Evolutionary conservation across 2,329 filamentous ascomycete genomes (phyloP).

Genomic region (Ascochyta viciae-villosae): DNA sequence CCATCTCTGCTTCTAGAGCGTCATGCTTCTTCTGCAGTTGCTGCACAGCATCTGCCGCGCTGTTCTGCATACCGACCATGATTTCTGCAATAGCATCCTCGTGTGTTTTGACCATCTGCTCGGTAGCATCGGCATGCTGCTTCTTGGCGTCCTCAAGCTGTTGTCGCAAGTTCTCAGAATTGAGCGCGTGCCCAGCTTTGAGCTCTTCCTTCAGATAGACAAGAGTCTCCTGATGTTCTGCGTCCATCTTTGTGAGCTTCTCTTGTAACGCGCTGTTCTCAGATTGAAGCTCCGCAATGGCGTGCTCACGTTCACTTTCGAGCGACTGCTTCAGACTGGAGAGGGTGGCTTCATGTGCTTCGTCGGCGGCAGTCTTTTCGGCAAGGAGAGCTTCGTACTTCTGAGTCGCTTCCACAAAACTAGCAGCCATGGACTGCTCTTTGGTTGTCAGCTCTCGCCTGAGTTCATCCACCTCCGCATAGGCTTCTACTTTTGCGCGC

Average conservation of each 20-base stretch:
- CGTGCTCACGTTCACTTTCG: conserved; percentile 35
- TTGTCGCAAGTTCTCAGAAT: conserved; percentile 31
- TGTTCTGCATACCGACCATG: conserved; percentile 45
- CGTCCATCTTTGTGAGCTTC: conserved; percentile 32
- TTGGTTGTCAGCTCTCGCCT: conserved; percentile 15
- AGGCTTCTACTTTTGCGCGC: conserved; percentile 11
- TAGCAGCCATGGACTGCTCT: conserved; percentile 7
- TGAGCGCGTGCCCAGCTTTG: conserved; percentile 38
- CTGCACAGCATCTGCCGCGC: conserved; percentile 41
- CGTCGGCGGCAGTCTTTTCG: conserved; percentile 32
- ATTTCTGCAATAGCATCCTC: conserved; percentile 47
- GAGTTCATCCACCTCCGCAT: conserved; percentile 11
- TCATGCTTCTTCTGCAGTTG: conserved; percentile 46
- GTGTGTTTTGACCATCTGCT: conserved; percentile 43
- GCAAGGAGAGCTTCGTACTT: conserved; percentile 24
- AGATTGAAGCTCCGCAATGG: conserved; percentile 32
- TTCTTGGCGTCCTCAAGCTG: conserved; percentile 38
- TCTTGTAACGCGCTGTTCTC: conserved; percentile 34
- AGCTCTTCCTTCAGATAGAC: conserved; percentile 39
- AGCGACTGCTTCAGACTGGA: conserved; percentile 35
- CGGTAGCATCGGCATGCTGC: conserved; percentile 34
- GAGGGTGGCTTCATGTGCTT: conserved; percentile 40
- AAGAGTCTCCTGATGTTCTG: conserved; percentile 43
- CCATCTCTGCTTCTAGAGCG: conserved; percentile 30
- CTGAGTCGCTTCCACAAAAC: conserved; percentile 15